Conservation (phyloP, 2,329 filamentous ascomycete species). For the Aspergillus quadrilineatus region DNA sequence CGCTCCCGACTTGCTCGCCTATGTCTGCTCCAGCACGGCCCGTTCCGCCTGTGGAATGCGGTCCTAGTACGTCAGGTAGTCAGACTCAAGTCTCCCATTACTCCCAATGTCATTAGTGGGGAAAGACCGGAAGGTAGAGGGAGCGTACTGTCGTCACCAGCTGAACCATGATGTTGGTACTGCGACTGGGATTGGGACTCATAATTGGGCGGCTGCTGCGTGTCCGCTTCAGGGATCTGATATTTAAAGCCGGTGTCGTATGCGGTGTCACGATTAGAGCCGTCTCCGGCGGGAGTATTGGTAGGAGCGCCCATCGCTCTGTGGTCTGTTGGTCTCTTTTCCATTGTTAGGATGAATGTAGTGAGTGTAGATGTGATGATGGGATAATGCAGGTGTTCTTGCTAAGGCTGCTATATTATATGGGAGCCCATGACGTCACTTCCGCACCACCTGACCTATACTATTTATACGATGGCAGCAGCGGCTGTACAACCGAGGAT, state of each 20-base stretch:
- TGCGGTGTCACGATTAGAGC: neutral
- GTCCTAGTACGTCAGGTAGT: neutral
- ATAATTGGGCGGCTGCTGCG: neutral
- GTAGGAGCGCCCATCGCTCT: too few relatives aligned
- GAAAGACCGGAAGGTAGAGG: neutral
- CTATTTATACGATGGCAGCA: too few relatives aligned
- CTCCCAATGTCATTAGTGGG: too few relatives aligned
- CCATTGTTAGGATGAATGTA: too few relatives aligned
- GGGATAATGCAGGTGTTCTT: neutral
- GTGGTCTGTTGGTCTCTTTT: too few relatives aligned
- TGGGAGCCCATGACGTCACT: too few relatives aligned
- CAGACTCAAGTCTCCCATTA: neutral
- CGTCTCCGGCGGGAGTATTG: neutral
- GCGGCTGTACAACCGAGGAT: too few relatives aligned
- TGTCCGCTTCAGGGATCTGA: neutral
- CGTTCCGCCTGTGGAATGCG: neutral
- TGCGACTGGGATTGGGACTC: neutral
- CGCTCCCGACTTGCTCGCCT: slow-evolving; percentile 20
- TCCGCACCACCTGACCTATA: too few relatives aligned
- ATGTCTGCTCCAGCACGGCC: neutral
- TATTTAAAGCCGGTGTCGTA: slow-evolving; percentile 4
- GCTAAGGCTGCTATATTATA: neutral
- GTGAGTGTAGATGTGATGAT: too few relatives aligned
- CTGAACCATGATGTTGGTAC: neutral
- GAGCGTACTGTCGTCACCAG: neutral